Evolutionary conservation across 495 filamentous ascomycete genomes (phyloP), one percentile per base, ranked within the genome.

Genomic region (Talaromyces thailandensis): DNA sequence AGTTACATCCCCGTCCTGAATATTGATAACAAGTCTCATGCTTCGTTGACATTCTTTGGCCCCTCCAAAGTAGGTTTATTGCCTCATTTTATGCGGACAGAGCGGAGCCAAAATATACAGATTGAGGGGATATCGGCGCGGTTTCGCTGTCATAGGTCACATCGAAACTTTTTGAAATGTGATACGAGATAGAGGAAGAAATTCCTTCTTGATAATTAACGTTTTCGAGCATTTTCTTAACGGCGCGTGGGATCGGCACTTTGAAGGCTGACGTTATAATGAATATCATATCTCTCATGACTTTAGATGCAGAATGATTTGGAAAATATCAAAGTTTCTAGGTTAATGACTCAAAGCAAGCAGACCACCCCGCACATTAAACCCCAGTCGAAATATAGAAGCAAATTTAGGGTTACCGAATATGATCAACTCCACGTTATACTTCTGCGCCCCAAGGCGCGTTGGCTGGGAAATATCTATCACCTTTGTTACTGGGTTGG

Each of bases 401-500:
- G 31, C 5, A 9, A 31, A 31, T 3, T 9, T 31, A 31, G 29
- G 7, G 11, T 6, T 8, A 8, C 11, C 11, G 7, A 31, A 31
- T 6, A 31, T 9, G 29, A 51, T 51, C 3, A 5, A 25, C 48
- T 52, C 48, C n/a, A 2, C 7, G 21, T 24, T 53, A 53, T 31
- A 64, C 65, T 16, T 61, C 62, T 18, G 61, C 60, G 3, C 66
- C 68, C 68, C 68, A 70, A 32, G 63, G 60, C 55, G 63, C 29
- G 12, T 66, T 53, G 6, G 50, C 28, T 32, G 58, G 58, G 56
- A 67, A 64, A 4, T 9, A 26, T 29, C 58, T 37, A 31, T 62
- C 25, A 8, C 51, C 64, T 26, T 67, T 66, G 56, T 66, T 70
- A 6, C 65, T 45, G 40, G 75, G 62, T n/a, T 45, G n/a, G 5